Evolutionary conservation across 306 rosid species (phyloP).

Genomic region (Quillaja saponaria): DNA sequence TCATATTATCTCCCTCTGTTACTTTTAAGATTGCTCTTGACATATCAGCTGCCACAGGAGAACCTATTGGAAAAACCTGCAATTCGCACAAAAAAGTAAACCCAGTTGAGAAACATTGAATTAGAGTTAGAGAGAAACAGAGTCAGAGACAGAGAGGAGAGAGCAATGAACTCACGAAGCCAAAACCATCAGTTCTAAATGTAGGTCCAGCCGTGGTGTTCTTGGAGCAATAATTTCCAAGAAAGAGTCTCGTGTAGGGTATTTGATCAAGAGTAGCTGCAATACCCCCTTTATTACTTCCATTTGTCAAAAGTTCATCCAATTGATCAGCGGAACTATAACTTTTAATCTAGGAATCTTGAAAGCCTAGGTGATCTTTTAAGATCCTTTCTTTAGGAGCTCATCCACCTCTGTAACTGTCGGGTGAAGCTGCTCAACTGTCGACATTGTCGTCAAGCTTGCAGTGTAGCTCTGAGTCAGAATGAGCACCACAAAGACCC

Average conservation of each 20-base stretch:
- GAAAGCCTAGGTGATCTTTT: constrained; percentile 23
- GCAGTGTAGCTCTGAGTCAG: constrained; percentile 47
- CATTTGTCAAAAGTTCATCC: constrained; percentile 18
- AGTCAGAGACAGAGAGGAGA: too few relatives aligned
- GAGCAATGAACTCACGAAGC: constrained; percentile 47
- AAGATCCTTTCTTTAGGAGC: too few relatives aligned
- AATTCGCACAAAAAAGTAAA: not conserved
- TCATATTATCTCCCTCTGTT: constrained; percentile 22
- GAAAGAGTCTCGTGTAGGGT: constrained; percentile 30
- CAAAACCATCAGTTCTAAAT: constrained; percentile 42
- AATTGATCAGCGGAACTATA: constrained; percentile 21
- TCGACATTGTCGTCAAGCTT: constrained; percentile 36
- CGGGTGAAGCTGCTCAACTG: constrained; percentile 36
- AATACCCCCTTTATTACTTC: constrained; percentile 41
- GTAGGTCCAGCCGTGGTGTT: too few relatives aligned
- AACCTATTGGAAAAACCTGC: constrained; percentile 21
- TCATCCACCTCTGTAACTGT: too few relatives aligned
- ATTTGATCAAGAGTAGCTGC: constrained; percentile 48
- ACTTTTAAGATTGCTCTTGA: constrained; percentile 31
- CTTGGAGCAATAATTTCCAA: constrained; percentile 38
- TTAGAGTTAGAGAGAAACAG: too few relatives aligned
- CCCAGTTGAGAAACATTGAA: too few relatives aligned
- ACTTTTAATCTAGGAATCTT: constrained; percentile 18
- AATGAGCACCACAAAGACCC: constrained; percentile 43
- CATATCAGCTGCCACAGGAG: constrained; percentile 30